Conservation (phyloP, 106 monocot species). For the Allium cepa region DNA sequence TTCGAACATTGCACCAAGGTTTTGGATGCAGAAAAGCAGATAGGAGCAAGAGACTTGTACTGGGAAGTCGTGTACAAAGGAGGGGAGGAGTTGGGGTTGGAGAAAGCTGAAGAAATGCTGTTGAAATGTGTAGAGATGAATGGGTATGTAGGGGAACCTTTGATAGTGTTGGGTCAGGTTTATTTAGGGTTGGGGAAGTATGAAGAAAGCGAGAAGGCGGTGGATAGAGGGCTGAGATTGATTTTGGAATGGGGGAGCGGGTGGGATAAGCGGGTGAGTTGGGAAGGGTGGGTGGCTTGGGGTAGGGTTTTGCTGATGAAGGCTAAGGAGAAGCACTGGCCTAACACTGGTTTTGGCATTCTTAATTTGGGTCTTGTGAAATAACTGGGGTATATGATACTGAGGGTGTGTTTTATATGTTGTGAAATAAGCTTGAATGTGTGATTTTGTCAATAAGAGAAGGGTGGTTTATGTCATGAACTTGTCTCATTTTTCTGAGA, state of each 20-base stretch:
- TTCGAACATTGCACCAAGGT: constrained; percentile 65
- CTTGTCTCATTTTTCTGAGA: no score
- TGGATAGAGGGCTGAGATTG: constrained; percentile 38
- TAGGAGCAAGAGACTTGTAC: constrained; percentile 52
- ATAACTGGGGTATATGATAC: constrained; percentile 3
- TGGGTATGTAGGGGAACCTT: constrained; percentile 59
- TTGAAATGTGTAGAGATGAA: constrained; percentile 43
- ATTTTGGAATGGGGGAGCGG: constrained; percentile 67
- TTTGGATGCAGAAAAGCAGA: constrained; percentile 50
- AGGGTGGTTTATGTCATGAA: no score
- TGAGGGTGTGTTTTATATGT: no score
- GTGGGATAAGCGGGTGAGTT: constrained; percentile 86
- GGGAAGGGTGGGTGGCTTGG: constrained; percentile 94
- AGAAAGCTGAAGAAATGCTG: constrained; percentile 45
- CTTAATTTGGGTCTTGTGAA: constrained; percentile 62
- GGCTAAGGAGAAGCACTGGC: constrained; percentile 57
- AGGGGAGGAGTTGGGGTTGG: constrained; percentile 8
- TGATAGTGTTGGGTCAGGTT: constrained; percentile 55
- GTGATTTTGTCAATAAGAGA: no score
- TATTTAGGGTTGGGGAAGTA: constrained; percentile 47
- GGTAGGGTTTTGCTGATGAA: constrained; percentile 65
- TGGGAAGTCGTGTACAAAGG: constrained; percentile 51
- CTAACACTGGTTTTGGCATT: constrained; percentile 48
- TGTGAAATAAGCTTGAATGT: no score
- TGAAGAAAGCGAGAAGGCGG: constrained; percentile 48